Evolutionary conservation across 106 monocot species (phyloP), one percentile per base, ranked within the genome.

Genomic region (Acanthochlamys bracteata): DNA sequence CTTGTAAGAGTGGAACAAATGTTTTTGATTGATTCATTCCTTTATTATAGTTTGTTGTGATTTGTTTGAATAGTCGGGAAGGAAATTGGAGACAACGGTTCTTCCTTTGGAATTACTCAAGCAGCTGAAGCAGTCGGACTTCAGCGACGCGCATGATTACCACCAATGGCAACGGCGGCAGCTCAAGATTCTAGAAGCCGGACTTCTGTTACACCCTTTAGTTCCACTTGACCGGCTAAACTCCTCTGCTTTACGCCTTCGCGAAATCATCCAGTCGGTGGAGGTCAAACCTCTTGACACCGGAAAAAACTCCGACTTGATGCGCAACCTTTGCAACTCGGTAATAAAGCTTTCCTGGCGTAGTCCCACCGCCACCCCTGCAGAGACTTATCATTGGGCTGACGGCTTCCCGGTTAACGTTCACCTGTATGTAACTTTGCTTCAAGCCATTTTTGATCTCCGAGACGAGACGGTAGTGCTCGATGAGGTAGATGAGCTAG

Each of bases 101-200:
- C 71, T 80, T 39, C 80, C 80, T 0, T 47, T 80, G 33, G 80
- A 80, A 62, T 67, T 80, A 17, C 80, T 80, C 71, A 74, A 75
- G 0, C 80, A 80, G 61, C 26, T 80, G 17, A 80, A 80, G 24
- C 71, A 74, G 0, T 71, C 80, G 6, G 80, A 80, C 11, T 80
- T 80, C 80, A 41, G 22, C 46, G 66, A 75, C 66, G 27, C 16
- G 17, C 53, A 71, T 3, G 74, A 80, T 25, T 80, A 80, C 55
- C 75, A 80, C 53, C 26, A 25, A 53, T 80, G 80, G 80, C 80
- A 80, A 25, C 59, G 66, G 25, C 74, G 80, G 6, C 80, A 80
- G 66, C 75, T 80, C 20, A 66, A 63, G 22, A 55, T 80, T 56
- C 61, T 80, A 8, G 75, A 80, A 43, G 70, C 80, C 6, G 80